Conservation (phyloP, 2,329 filamentous ascomycete species). For the Sclerotinia spermophila region DNA sequence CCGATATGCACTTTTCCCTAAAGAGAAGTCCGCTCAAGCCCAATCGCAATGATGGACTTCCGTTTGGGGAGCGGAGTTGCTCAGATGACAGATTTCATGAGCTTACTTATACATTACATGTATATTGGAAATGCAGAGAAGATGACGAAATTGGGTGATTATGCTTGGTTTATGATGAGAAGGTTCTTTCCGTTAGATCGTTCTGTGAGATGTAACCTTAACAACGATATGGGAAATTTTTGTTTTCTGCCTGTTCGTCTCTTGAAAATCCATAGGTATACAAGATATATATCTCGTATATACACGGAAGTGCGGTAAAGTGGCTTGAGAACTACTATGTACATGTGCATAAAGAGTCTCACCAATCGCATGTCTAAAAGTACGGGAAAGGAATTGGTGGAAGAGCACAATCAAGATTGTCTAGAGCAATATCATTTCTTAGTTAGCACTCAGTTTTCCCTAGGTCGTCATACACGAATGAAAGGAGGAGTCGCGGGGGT, state of each 20-base stretch:
- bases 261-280: not conserved
- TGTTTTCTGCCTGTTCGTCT: too few relatives aligned
- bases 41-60: not conserved
- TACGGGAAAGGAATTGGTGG: not conserved
- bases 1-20: not conserved
- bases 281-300: not conserved
- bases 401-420: not conserved
- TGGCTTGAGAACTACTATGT: not conserved
- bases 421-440: not conserved
- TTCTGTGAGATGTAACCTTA: not conserved
- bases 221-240: not conserved
- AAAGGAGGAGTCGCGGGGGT: not conserved
- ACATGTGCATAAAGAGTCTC: not conserved
- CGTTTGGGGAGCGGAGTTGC: not conserved
- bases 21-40: not conserved
- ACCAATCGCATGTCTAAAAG: not conserved
- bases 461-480: not conserved
- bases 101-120: not conserved
- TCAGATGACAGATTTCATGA: not conserved
- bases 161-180: not conserved
- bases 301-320: not conserved
- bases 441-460: not conserved
- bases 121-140: not conserved
- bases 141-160: not conserved
- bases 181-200: not conserved